Base-by-base conservation (phyloP, 768 basidiomycete species). In the Mycena albidolilacea region DNA sequence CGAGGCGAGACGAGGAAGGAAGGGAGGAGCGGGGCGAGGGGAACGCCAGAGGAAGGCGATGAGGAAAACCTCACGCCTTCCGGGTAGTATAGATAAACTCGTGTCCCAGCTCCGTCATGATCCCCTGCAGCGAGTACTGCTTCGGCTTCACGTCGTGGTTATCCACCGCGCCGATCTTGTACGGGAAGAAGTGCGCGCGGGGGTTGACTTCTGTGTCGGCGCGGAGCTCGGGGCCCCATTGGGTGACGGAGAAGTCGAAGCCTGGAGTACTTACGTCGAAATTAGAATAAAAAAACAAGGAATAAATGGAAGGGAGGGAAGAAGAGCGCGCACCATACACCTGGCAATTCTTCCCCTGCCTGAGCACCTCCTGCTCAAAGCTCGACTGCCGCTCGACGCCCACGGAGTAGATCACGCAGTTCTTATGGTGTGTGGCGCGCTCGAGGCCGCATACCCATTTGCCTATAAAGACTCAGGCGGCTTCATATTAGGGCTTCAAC, bases 371-470 rank as follows among this genome's bases (percentile, higher is more conserved):
- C 8, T 84, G 84, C 73, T 88, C 87, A 55, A 87, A 88, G 39
- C 85, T 84, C 3, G 86, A 85, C 61, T 87, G 85, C 8, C 83
- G 79, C 73, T 83, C 84, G 77, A 75, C 77, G 81, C 85, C 86
- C 46, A 88, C 81, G 8, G 87, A 84, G 67, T 88, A 87, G 67
- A 87, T 73, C 19, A 87, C 77, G 72, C 87, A 88, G 38, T 82
- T 79, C 30, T 78, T 76, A 73, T 85, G 85, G 44, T 81, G 76
- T 58, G 79, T 79, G 37, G 87, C 79, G 11, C 83, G 82, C 43
- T 83, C 82, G 19, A 89, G 75, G 5, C 88, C 88, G 75, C 88
- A 88, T 4, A 85, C 79, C 85, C 86, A 88, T 77, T 89, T 88
- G 41, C 88, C 87, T 30, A 50, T 7, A 50, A 7, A 8, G 3